Base-by-base conservation (phyloP, 2,329 filamentous ascomycete genomes). In the Stemphylium beticola region DNA sequence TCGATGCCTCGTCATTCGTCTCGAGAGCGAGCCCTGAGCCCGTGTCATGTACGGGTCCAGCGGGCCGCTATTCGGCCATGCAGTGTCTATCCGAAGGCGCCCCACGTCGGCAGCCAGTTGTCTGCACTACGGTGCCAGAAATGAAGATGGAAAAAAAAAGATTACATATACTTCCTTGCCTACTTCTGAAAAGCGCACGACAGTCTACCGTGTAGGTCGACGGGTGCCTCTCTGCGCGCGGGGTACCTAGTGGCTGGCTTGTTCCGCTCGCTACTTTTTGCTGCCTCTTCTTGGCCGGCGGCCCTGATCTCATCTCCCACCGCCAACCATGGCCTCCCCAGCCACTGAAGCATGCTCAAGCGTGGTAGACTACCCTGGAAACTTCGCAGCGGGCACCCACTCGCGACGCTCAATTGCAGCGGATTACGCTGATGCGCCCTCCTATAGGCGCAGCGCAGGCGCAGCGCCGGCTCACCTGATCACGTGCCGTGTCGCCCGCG, bases 401-500 rank as follows among this genome's bases (percentile, higher is more conserved):
- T 58, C 55, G 46, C 37, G 18, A 42, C 20, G 39, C 59, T 45
- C 49, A 47, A 44, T 55, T 20, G 41, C 51, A 36, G 32, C 39
- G 40, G 57, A 59, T 63, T 62, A 59, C 56, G 50, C 55, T 55
- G 53, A 20, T 46, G 36, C 49, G 55, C 22, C 43, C 10, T 54
- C 58, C 54, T 49, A 65, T 67, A 56, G 58, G 56, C 37, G 17
- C 38, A 41, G 22, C 6, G 31, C 17, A 56, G 58, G 56, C 37
- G 17, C 38, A 41, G 22, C 6, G 31, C 17, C 50, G 18, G 45
- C 34, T 12, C n/a, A 22, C 15, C 38, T 34, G 37, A 36, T 58
- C 53, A 52, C 55, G 55, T 55, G 53, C 43, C 18, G 15, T 31
- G 29, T 44, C 46, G 48, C 45, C 50, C 31, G 37, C 49, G 50